Conservation (phyloP, 164 flowering plant species). For the Stephania japonica region DNA sequence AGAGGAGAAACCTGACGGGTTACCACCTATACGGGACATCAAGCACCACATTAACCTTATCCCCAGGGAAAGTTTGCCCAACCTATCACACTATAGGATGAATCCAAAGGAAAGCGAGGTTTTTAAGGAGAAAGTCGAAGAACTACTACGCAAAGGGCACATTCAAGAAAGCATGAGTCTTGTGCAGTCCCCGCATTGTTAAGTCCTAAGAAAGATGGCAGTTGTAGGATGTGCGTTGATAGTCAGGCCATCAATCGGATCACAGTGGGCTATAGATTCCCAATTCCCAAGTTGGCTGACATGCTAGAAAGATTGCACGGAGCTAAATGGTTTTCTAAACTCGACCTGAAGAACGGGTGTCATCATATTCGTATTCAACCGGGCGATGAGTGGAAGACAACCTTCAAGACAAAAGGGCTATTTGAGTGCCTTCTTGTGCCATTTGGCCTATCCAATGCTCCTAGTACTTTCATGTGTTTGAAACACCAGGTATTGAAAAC, state of each 20-base stretch:
- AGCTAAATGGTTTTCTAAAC: background rate
- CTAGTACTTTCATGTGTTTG: background rate
- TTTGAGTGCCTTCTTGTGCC: constrained; percentile 8
- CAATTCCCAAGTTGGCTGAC: no score
- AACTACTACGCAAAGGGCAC: no score
- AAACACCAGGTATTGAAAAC: background rate
- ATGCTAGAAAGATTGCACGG: no score
- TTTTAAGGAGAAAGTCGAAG: no score
- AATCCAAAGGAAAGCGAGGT: no score
- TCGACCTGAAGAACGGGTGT: constrained; percentile 1
- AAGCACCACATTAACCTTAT: background rate
- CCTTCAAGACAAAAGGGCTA: constrained; percentile 8
- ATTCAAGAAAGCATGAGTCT: no score
- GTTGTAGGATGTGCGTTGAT: no score
- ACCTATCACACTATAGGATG: background rate
- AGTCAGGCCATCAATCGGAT: no score
- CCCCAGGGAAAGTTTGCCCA: background rate
- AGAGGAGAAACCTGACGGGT: no score
- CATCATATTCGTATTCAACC: background rate
- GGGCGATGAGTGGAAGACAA: constrained; percentile 8
- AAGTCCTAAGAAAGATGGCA: no score
- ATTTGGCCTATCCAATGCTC: constrained; percentile 5
- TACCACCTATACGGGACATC: background rate
- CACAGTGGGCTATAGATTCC: no score
- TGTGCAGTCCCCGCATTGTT: no score